Evolutionary conservation across 2,329 filamentous ascomycete genomes (phyloP).

Genomic region (Calonectria pseudoreteaudii): DNA sequence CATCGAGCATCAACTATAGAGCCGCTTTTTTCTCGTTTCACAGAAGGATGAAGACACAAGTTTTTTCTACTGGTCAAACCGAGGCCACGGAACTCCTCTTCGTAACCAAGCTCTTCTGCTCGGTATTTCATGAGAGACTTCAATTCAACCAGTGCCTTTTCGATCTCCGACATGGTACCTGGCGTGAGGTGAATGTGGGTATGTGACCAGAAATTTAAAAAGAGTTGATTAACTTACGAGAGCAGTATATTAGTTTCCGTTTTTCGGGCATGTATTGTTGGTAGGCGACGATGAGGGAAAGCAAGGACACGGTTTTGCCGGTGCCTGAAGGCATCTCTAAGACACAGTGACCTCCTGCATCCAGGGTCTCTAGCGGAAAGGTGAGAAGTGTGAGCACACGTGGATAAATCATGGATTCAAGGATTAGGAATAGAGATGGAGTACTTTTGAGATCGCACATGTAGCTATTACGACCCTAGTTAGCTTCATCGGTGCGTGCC

Average conservation of each 20-base stretch:
- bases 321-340: conserved; percentile 99
- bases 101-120: conserved; percentile 85
- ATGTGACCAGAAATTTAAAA: conserved; percentile 4
- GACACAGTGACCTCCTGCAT: conserved; percentile 94
- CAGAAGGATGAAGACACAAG: conserved; percentile 93
- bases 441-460: conserved; percentile 70
- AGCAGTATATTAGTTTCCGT: conserved; percentile 98
- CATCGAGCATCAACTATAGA: conserved; percentile 95
- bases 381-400: conserved; percentile 9
- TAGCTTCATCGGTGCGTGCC: not conserved
- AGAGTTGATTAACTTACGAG: conserved; percentile 64
- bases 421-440: not conserved
- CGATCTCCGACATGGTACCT: conserved; percentile 98
- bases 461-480: conserved; percentile 52
- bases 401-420: not conserved
- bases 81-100: conserved; percentile 92
- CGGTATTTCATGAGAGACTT: conserved; percentile 96
- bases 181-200: conserved; percentile 13
- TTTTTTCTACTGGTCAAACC: conserved; percentile 98
- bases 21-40: conserved; percentile 96
- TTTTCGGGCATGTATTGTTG: conserved; percentile 94
- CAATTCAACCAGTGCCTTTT: conserved; percentile 93
- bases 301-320: conserved; percentile 94
- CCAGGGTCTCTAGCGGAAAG: conserved; percentile 73
- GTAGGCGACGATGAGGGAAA: conserved; percentile 96